Evolutionary conservation across 1,284 basidiomycete species (phyloP), one percentile per base, ranked within the genome.

Genomic region (Rhodotorula glutinis): DNA sequence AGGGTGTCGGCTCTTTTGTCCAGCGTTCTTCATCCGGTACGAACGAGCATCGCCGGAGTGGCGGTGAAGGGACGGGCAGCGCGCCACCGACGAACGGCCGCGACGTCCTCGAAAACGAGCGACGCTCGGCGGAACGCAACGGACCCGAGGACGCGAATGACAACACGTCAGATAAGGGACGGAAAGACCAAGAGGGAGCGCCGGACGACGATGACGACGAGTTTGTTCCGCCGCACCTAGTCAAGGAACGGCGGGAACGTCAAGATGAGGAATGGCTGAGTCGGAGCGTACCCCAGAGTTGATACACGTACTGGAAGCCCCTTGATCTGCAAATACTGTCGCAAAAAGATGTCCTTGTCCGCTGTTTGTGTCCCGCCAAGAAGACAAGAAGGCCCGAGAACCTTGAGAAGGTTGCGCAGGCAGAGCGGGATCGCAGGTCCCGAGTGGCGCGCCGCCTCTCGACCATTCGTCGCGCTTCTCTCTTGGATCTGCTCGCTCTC

Each of bases 151-250:
- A 44, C n/a, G 33, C 7, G 7, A n/a, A n/a, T n/a, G n/a, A n/a
- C n/a, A n/a, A n/a, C n/a, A n/a, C n/a, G n/a, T n/a, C n/a, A n/a
- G n/a, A n/a, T n/a, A n/a, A n/a, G n/a, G n/a, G n/a, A n/a, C n/a
- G n/a, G n/a, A n/a, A n/a, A 14, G 58, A 19, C 14, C 30, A 43
- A 47, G 49, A 30, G 0, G 41, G 38, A 5, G 57, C 29, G 2
- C 57, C 56, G 0, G 62, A 59, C 3, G 62, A 63, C 4, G 70
- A 65, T 3, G 63, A 63, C 0, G 66, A 66, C 14, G 67, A 69
- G 7, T 73, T 73, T 43, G 62, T 73, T 8, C 71, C 71, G 52
- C 71, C 71, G 17, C 71, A 73, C 56, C 23, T 68, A 25, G 64
- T 59, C 19, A 54, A 47, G 21, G 63, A 53, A 17, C 41, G 59